phyloP scores from a whole-genome alignment of 257 asterid genomes.

The Euphrasia confusa region DNA sequence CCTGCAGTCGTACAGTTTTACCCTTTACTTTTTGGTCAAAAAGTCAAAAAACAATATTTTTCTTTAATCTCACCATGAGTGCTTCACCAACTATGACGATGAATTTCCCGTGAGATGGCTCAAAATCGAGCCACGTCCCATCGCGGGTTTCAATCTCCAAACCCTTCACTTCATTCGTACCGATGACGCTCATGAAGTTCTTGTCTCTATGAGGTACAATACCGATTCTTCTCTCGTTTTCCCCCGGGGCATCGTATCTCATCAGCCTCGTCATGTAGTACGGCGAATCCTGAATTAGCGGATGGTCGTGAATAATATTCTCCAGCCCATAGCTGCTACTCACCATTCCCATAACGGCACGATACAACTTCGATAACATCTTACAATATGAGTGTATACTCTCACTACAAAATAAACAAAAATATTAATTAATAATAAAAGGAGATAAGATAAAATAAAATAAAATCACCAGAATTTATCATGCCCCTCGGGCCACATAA shows the following conservation, averaged over 20 bases:
- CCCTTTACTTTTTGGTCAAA: too few relatives aligned
- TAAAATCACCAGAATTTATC: constrained; percentile 34
- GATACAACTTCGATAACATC: constrained; percentile 25
- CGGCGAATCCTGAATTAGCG: constrained; percentile 20
- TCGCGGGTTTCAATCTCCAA: constrained; percentile 41
- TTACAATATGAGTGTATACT: constrained; percentile 29
- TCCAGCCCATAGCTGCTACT: constrained; percentile 38
- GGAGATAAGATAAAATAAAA: too few relatives aligned
- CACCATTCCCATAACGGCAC: constrained; percentile 33
- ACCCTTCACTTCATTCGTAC: constrained; percentile 36
- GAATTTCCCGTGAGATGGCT: constrained; percentile 31
- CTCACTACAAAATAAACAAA: constrained; percentile 25
- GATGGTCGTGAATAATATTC: constrained; percentile 28
- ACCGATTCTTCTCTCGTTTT: constrained; percentile 22
- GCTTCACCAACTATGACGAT: constrained; percentile 45
- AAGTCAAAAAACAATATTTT: too few relatives aligned
- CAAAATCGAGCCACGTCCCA: constrained; percentile 38
- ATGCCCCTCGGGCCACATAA: constrained; percentile 39
- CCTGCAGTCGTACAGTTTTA: too few relatives aligned
- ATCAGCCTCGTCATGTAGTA: constrained; percentile 33
- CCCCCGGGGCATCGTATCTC: constrained; percentile 27
- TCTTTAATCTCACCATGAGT: constrained; percentile 31
- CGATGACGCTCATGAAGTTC: constrained; percentile 34
- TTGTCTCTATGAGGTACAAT: constrained; percentile 43
- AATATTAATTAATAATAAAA: neutral